These are phyloP conservation scores for Phytophthora crassamura DNA, from an alignment of 352 stramenopile species.

Conservation along the genomic window DNA sequence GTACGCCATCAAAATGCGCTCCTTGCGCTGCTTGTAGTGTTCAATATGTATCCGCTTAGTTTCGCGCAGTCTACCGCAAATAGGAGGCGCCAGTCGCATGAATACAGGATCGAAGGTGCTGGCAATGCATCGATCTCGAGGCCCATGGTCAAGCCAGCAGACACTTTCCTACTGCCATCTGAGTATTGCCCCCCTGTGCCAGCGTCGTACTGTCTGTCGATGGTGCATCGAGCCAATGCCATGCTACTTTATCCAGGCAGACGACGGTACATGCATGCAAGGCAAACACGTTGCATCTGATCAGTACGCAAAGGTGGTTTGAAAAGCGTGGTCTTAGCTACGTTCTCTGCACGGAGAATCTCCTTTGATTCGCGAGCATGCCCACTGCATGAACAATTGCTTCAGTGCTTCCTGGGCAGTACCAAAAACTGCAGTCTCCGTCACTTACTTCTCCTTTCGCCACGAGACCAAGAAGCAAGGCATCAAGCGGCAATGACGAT, in stretches of 20 bases:
- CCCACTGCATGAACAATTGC: not conserved
- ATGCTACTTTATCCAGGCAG: not conserved
- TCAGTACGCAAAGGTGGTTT: not conserved
- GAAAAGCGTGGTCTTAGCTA: not conserved
- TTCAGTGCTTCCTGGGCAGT: not conserved
- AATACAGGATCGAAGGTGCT: not conserved
- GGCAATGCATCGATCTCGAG: not conserved
- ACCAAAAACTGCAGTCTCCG: not conserved
- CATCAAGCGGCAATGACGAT: constrained; percentile 31
- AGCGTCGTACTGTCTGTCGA: no score
- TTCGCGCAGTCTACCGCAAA: no score
- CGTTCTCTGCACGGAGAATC: constrained; percentile 16
- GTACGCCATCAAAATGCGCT: no score
- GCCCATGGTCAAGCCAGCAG: no score
- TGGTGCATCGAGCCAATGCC: not conserved
- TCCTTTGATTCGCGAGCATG: constrained; percentile 29
- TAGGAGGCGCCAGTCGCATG: no score
- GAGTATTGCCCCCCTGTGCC: no score
- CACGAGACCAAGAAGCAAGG: not conserved
- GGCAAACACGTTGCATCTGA: not conserved
- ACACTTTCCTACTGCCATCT: not conserved
- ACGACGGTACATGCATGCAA: not conserved
- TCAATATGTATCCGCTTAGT: no score
- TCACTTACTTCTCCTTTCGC: constrained; percentile 9
- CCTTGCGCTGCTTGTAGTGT: no score